Evolutionary conservation across 805 yeast genomes (phyloP), one percentile per base, ranked within the genome.

Genomic region (Cyberlindnera euphorbiiphila): DNA sequence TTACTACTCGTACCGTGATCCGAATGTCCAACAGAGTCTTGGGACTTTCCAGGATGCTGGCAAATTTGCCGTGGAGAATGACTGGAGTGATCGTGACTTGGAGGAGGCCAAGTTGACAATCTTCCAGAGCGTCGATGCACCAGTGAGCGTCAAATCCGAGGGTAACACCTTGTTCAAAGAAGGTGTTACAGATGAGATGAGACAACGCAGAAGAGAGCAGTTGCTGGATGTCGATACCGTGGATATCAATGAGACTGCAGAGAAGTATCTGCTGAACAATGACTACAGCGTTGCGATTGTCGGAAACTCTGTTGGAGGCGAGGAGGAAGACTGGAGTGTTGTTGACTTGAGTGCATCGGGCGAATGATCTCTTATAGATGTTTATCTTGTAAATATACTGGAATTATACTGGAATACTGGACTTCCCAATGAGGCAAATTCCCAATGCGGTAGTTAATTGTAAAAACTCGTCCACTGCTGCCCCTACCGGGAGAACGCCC

Each of bases 1-100:
- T 23, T 87, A 72, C 63, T 93, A 83, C 62, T 88, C 98, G 0
- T 93, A 91, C 65, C 74, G 98, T 50, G 98, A 93, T 59, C 98
- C 98, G 13, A 81, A 85, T 46, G 86, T 96, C 1, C 56, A 71
- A 25, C 74, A 77, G 46, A 82, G 96, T 2, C 58, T 85, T 9
- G 61, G 66, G 3, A 73, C 83, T 1, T 85, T 85, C 56, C 57
- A 62, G 18, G 61, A 67, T 5, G 67, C 79, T 3, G 79, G 78
- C 2, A 56, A 62, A 9, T 71, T 72, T 59, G 74, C 77, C 1
- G 41, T 67, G 14, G 60, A 63, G 5, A 60, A 64, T n/a, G 58
- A 62, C 19, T 81, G 87, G 84, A 66, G 70, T 10, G 70, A 68
- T 0, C 45, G 53, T 14, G 96, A 86, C 47, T 64, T 93, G 34